These are phyloP conservation scores for Penicillium sp. DNA, from an alignment of 2,329 filamentous ascomycete species.

Conservation along the genomic window DNA sequence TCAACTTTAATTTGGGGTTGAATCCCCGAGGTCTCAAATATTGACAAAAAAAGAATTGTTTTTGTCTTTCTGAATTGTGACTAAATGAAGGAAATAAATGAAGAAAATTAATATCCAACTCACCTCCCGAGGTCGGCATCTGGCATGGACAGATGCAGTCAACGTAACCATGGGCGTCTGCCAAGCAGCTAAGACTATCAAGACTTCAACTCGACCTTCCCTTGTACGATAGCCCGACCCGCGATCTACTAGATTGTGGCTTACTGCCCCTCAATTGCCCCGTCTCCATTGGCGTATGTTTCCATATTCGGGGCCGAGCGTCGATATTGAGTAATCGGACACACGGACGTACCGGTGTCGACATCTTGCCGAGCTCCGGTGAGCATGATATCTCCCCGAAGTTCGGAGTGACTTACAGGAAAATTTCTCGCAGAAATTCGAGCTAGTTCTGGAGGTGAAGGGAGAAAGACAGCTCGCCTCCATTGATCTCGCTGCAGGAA, in stretches of 20 bases:
- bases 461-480: background rate
- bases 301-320: constrained; percentile 1
- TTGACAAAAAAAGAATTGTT: no score
- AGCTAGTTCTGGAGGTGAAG: background rate
- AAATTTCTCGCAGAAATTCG: background rate
- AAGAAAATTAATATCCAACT: background rate
- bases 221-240: background rate
- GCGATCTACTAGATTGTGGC: constrained; percentile 10
- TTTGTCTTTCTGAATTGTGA: background rate
- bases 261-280: constrained; percentile 1
- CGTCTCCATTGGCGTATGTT: constrained; percentile 6
- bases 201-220: background rate
- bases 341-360: background rate
- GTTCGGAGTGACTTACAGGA: background rate
- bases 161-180: background rate
- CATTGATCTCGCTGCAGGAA: background rate
- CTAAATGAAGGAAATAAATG: background rate
- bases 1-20: constrained; percentile 24
- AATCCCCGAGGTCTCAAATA: no score
- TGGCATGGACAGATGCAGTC: background rate
- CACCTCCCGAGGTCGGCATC: background rate
- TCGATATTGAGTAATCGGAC: background rate
- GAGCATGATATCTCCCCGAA: background rate
- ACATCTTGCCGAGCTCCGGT: background rate
- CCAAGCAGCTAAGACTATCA: constrained; percentile 6